phyloP scores from a whole-genome alignment of 306 rosid species.

The Potentilla sterilis region DNA sequence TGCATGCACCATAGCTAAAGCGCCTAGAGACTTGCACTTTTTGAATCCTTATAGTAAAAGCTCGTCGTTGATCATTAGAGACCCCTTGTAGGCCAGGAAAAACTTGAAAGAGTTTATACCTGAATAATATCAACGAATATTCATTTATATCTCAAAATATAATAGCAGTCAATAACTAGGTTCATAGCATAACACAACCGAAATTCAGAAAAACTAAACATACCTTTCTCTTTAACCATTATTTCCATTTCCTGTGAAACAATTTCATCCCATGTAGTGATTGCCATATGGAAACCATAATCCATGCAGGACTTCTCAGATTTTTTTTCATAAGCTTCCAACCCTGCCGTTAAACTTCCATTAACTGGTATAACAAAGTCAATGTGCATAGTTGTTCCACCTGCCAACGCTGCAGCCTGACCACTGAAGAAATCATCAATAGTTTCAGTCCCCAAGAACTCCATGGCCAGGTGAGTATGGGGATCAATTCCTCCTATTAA shows the following conservation, averaged over 20 bases:
- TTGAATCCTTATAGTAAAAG: slow-evolving; percentile 78
- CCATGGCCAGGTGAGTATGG: slow-evolving; percentile 78
- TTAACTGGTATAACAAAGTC: slow-evolving; percentile 75
- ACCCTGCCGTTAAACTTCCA: slow-evolving; percentile 73
- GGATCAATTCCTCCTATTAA: slow-evolving; percentile 95
- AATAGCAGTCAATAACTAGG: slow-evolving; percentile 1
- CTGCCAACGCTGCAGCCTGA: slow-evolving; percentile 98
- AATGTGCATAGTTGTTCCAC: slow-evolving; percentile 97
- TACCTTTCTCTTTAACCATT: slow-evolving; percentile 89
- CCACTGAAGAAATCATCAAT: slow-evolving; percentile 88
- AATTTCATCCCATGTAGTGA: slow-evolving; percentile 85
- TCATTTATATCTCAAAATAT: slow-evolving; percentile 2
- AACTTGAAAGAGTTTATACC: slow-evolving; percentile 97
- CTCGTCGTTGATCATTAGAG: slow-evolving; percentile 82
- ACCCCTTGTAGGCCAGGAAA: slow-evolving; percentile 91
- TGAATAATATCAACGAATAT: slow-evolving; percentile 26
- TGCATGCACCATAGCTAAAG: slow-evolving; percentile 98
- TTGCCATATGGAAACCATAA: slow-evolving; percentile 96
- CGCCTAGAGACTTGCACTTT: slow-evolving; percentile 94
- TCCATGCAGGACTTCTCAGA: slow-evolving; percentile 83
- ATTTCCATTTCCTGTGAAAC: slow-evolving; percentile 83
- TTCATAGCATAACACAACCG: not conserved
- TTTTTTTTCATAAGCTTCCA: slow-evolving; percentile 76
- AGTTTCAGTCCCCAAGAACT: slow-evolving; percentile 59
- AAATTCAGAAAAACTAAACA: not conserved